Evolutionary conservation across 352 stramenopile genomes (phyloP), one percentile per base, ranked within the genome.

Genomic region (Globisporangium nunn): DNA sequence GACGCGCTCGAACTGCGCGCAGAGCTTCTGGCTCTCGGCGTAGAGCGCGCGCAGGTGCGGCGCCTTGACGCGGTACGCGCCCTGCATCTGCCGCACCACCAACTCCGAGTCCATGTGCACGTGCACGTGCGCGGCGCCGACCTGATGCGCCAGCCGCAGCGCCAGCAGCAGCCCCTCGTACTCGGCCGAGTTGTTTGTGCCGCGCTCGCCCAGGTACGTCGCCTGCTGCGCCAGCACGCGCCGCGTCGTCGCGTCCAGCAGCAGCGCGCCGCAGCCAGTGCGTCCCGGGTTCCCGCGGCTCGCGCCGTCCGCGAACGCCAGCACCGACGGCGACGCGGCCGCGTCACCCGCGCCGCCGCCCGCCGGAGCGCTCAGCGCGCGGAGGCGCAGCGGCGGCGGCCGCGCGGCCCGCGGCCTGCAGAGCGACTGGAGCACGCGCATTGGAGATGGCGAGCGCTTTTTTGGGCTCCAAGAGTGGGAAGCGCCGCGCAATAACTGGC

Each of bases 31-130:
- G 47, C 73, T 83, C 15, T 77, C 53, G 49, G 72, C 37, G 54
- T 82, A 64, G 1, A 91, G 58, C 56, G 18, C 46, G 3, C 67
- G 70, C 18, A 91, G 64, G 49, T 86, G 74, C 6, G 71, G 62
- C 12, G 78, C 71, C 54, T 88, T 88, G 53, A 91, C 81, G 59
- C 75, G 78, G 59, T 89, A 91, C 35, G 74, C 60, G 40, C 77
- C 81, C 35, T 70, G 65, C 78, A 91, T 91, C 56, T 91, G 81
- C 43, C 78, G 74, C 43, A 89, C 64, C n/a, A 91, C 66, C 50
- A 91, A 72, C 66, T 89, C 73, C 68, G 81, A 91, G 74, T 91
- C 81, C 81, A 91, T 82, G 68, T 73, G 72, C 18, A 91, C 65
- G 51, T 74, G 60, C 23, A 91, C 61, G 47, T 70, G 46, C 4